Base-by-base conservation (phyloP, 352 stramenopile species). In the Pythium volutum region DNA sequence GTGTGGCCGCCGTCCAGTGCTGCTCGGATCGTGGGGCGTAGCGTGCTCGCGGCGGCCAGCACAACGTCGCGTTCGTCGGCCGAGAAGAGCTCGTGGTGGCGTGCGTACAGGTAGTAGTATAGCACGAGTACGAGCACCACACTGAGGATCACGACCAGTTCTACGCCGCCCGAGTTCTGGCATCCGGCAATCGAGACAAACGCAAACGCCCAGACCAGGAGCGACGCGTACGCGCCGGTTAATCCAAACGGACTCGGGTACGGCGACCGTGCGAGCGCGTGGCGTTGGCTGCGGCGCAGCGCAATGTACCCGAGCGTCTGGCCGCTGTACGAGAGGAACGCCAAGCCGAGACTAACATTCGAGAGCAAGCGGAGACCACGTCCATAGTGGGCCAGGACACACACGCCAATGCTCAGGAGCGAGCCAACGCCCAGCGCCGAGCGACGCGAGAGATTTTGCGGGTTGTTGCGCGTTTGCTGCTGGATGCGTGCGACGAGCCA, bases 161-260 rank as follows among this genome's bases (percentile, higher is more conserved):
- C 42, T 20, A n/a, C 20, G 5, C 46, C 34, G 12, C 36, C 34
- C 10, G 26, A 27, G 34, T 55, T 12, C 18, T 66, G 50, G 25
- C 43, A 54, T 3, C 25, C 43, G 3, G 66, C 25, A 49, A 71
- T 38, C 15, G 49, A 64, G 20, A 68, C 20, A n/a, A 70, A 48
- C 7, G 29, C 47, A 0, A 66, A 15, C 1, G 42, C 9, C 54
- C 47, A 75, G 16, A 75, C 42, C 23, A 56, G 9, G 4, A 71
- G 43, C 4, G 63, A 46, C 14, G 49, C 20, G 55, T 49, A 38
- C 15, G 62, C 59, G 22, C 63, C 67, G 18, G 3, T 10, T 7
- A 50, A 12, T 8, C 67, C 63, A 23, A 75, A 64, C 10, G 67
- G 67, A 38, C 56, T 68, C 2, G 45, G 62, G 16, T 47, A 64